phyloP scores from a whole-genome alignment of 2,329 filamentous ascomycete species.

The Aureobasidium sp. region DNA sequence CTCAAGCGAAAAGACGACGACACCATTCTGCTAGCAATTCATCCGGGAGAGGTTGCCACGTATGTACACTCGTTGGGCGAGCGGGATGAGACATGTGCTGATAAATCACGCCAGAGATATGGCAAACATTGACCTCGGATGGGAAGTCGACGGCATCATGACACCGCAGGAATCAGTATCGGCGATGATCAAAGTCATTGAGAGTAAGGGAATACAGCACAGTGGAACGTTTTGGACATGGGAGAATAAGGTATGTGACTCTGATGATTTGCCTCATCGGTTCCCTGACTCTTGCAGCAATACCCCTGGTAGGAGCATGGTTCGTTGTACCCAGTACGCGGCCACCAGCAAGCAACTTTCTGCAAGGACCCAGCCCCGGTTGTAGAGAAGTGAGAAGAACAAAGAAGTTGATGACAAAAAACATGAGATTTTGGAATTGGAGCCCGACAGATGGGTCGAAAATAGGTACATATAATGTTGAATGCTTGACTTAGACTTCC shows the following conservation, averaged over 20 bases:
- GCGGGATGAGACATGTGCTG: neutral
- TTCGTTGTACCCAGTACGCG: neutral
- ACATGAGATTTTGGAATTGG: neutral
- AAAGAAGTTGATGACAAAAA: neutral
- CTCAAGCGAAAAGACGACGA: constrained; percentile 41
- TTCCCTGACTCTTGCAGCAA: constrained; percentile 15
- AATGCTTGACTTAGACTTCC: neutral
- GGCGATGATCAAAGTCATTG: constrained; percentile 44
- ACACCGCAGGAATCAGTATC: constrained; percentile 40
- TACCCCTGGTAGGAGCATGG: constrained; percentile 21
- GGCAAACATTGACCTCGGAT: constrained; percentile 42
- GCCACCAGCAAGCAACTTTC: neutral
- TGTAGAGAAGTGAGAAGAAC: neutral
- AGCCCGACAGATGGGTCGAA: neutral
- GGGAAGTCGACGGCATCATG: constrained; percentile 46
- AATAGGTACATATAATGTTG: neutral
- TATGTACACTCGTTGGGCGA: constrained; percentile 19
- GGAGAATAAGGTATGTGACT: constrained; percentile 33
- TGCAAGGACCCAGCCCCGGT: neutral
- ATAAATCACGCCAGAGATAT: constrained; percentile 37
- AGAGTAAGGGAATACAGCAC: constrained; percentile 39
- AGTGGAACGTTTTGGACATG: constrained; percentile 50
- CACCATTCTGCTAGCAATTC: constrained; percentile 45
- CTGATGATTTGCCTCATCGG: neutral
- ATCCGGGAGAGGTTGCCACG: constrained; percentile 50